Evolutionary conservation across 495 filamentous ascomycete species (phyloP).

Genomic region (Chaetomidium leptoderma): DNA sequence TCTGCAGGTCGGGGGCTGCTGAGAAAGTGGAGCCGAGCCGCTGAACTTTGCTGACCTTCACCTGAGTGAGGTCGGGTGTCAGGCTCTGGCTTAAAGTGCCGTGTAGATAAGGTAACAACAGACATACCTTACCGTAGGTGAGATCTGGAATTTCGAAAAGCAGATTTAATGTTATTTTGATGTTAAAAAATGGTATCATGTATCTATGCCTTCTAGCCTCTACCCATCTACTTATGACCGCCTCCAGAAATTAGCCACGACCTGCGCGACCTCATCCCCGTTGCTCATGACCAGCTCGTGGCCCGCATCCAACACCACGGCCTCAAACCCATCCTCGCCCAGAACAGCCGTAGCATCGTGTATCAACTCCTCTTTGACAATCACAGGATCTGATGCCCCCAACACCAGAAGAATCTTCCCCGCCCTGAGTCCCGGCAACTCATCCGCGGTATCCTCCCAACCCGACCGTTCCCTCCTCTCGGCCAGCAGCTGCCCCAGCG

Average conservation of each 20-base stretch:
- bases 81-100: no score
- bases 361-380: conserved; percentile 49
- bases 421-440: conserved; percentile 36
- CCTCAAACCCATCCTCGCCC: conserved; percentile 44
- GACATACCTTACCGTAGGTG: no score
- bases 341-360: conserved; percentile 44
- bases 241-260: conserved; percentile 42
- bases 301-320: conserved; percentile 43
- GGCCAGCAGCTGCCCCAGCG: conserved; percentile 49
- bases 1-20: conserved; percentile 7
- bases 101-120: no score
- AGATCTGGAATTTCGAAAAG: no score
- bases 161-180: no score
- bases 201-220: neutral
- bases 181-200: neutral
- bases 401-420: conserved; percentile 51
- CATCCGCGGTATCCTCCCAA: conserved; percentile 8
- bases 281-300: conserved; percentile 50
- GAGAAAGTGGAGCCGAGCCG: neutral
- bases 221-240: neutral
- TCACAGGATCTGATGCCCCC: conserved; percentile 51
- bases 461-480: conserved; percentile 31
- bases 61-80: no score
- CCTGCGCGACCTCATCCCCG: conserved; percentile 35
- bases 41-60: neutral